Base-by-base conservation (phyloP, 2,329 filamentous ascomycete species). In the Dactylellina haptotyla region DNA sequence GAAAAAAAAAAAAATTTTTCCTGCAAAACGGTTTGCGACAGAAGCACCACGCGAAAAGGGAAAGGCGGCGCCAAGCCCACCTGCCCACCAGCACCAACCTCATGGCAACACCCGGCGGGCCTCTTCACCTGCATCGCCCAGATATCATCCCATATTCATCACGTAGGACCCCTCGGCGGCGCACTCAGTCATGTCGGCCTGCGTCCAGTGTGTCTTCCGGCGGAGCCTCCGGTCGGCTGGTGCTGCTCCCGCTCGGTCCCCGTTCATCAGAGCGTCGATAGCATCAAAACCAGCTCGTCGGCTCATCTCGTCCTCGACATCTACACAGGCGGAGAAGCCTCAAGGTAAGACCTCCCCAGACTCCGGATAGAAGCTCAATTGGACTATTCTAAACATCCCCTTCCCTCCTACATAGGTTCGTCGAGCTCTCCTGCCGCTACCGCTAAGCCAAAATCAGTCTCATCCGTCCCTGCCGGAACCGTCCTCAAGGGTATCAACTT, bases 401-500 rank as follows among this genome's bases (percentile, higher is more conserved):
- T 16, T 28, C 20, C n/a, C 48, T 58, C 41, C 12, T 18, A 16
- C 43, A 12, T n/a, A 39, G 26, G 26, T n/a, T 20, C 46, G 1
- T 9, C 59, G 1, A 48, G 51, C 25, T 26, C 43, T 34, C 6
- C 37, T 14, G n/a, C 48, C 32, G 23, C 50, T n/a, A 20, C 50
- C 26, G 10, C 63, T 16, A 73, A 73, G 34, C 39, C 54, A 4
- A 73, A 59, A 51, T n/a, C 43, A 32, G 37, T 56, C 32, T 73
- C 69, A 20, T 71, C 63, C 46, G 46, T 61, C 77, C 83, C 85
- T 1, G 87, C 88, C 3, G 92, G 92, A 32, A 92, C 89, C 12
- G 82, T 88, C 12, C 83, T 96, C 43, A 87, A 84, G 63, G 91
- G 91, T 0, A 83, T 96, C 64, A 94, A 92, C 81, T 94, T 90